Percentiles rank a stretch among this genome's conserved stretches.
phyloP scores from a whole-genome alignment of 192 early-diverging fungal species.

The Podila minutissima region DNA sequence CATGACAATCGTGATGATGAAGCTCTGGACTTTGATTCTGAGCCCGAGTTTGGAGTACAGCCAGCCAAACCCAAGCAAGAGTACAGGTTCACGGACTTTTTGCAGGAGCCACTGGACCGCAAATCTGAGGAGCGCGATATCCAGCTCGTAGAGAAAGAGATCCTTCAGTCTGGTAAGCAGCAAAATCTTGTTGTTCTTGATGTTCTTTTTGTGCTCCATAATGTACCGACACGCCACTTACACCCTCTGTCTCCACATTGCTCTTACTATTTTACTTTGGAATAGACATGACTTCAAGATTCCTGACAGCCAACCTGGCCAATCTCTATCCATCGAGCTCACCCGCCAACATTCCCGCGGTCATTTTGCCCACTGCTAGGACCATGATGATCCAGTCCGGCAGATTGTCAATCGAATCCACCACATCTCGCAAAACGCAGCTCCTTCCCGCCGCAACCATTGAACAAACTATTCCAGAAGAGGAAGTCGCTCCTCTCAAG shows the following conservation, averaged over 20 bases:
- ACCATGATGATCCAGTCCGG: not conserved
- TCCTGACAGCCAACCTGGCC: slow-evolving; percentile 22
- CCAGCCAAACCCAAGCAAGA: not conserved
- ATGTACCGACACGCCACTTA: too few relatives aligned
- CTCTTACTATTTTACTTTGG: not conserved
- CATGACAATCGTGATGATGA: not conserved
- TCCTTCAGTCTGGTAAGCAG: slow-evolving; percentile 27
- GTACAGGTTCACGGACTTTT: slow-evolving; percentile 9
- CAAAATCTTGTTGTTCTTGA: not conserved
- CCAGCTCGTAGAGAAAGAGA: slow-evolving; percentile 33
- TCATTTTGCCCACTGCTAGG: slow-evolving; percentile 26
- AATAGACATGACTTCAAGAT: slow-evolving; percentile 33
- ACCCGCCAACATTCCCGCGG: slow-evolving; percentile 13
- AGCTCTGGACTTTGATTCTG: not conserved
- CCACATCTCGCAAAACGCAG: not conserved
- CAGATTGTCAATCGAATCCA: not conserved
- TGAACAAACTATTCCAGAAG: not conserved
- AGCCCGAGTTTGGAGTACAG: not conserved
- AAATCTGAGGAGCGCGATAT: slow-evolving; percentile 26
- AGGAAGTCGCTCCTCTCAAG: not conserved
- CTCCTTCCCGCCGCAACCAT: not conserved
- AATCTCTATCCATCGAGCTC: slow-evolving; percentile 36
- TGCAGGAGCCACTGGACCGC: slow-evolving; percentile 17
- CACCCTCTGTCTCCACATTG: too few relatives aligned
- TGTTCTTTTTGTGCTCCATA: not conserved